A percentile compares a stretch with the other conserved stretches of the same genome.
phyloP scores from a whole-genome alignment of 805 yeast genomes.

The Teunomyces pallodes region DNA sequence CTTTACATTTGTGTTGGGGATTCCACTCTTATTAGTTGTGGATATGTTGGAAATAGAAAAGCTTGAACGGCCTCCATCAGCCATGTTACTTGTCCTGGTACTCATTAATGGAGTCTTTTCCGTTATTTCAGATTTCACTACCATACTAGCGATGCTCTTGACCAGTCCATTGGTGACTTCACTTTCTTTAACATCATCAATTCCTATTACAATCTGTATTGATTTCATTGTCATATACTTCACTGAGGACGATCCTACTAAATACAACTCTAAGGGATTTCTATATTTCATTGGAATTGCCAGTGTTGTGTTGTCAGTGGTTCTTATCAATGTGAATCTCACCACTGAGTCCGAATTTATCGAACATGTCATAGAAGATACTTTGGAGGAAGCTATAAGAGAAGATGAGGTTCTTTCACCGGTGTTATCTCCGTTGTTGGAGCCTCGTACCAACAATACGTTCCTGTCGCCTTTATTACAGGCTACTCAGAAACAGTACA shows the following conservation, averaged over 20 bases:
- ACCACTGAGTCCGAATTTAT: slow-evolving; percentile 43
- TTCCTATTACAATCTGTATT: slow-evolving; percentile 50
- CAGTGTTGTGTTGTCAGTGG: slow-evolving; percentile 45
- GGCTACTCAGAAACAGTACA: slow-evolving; percentile 3
- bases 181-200: slow-evolving; percentile 49
- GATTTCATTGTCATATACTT: slow-evolving; percentile 40
- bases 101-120: slow-evolving; percentile 44
- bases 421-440: slow-evolving; percentile 43
- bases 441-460: not conserved
- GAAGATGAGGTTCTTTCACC: slow-evolving; percentile 48
- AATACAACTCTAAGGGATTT: slow-evolving; percentile 20
- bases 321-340: slow-evolving; percentile 44
- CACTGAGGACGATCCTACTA: slow-evolving; percentile 15
- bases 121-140: slow-evolving; percentile 48
- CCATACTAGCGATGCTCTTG: slow-evolving; percentile 49
- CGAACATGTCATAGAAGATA: slow-evolving; percentile 46
- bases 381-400: slow-evolving; percentile 46
- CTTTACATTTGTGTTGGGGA: slow-evolving; percentile 35
- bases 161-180: slow-evolving; percentile 55
- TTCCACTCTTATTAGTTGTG: slow-evolving; percentile 38
- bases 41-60: slow-evolving; percentile 38
- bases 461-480: slow-evolving; percentile 7
- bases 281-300: slow-evolving; percentile 47
- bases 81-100: slow-evolving; percentile 31
- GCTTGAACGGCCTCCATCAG: slow-evolving; percentile 37